phyloP scores from a whole-genome alignment of 1,139 yeast species.

The Geotrichum cucujoidarum region DNA sequence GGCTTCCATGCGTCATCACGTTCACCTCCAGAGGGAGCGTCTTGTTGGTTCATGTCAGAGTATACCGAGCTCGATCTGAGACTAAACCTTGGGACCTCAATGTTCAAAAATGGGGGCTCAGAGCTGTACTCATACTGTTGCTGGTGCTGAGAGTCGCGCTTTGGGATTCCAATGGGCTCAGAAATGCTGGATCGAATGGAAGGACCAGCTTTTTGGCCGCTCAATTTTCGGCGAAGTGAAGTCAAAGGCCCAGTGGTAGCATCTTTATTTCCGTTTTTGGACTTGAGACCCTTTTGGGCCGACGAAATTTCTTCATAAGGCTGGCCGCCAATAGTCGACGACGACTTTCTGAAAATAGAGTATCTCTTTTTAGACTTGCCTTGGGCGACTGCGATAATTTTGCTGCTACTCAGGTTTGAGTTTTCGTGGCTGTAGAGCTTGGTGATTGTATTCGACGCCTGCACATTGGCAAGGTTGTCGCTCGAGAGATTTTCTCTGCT shows the following conservation, averaged over 20 bases:
- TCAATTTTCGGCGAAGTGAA: conserved; percentile 1
- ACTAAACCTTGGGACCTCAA: conserved; percentile 15
- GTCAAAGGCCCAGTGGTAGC: background rate
- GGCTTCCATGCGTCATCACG: no score
- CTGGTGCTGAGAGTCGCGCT: background rate
- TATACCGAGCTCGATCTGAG: conserved; percentile 17
- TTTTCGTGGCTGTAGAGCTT: conserved; percentile 10
- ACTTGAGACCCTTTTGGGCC: background rate
- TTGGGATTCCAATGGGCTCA: background rate
- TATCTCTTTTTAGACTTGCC: conserved; percentile 3
- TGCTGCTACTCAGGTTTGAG: background rate
- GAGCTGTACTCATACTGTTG: conserved; percentile 5
- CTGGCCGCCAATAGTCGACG: background rate
- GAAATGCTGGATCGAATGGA: background rate
- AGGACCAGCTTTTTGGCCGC: background rate
- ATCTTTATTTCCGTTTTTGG: background rate
- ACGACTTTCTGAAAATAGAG: conserved; percentile 7
- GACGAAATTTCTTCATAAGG: conserved; percentile 8
- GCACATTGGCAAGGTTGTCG: no score
- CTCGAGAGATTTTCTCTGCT: no score
- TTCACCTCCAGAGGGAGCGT: background rate
- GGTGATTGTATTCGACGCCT: background rate
- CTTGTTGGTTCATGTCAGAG: conserved; percentile 3
- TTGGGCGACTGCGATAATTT: background rate
- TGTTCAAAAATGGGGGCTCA: conserved; percentile 15